phyloP scores from a whole-genome alignment of 2,329 filamentous ascomycete genomes.

The Hortaea werneckii region DNA sequence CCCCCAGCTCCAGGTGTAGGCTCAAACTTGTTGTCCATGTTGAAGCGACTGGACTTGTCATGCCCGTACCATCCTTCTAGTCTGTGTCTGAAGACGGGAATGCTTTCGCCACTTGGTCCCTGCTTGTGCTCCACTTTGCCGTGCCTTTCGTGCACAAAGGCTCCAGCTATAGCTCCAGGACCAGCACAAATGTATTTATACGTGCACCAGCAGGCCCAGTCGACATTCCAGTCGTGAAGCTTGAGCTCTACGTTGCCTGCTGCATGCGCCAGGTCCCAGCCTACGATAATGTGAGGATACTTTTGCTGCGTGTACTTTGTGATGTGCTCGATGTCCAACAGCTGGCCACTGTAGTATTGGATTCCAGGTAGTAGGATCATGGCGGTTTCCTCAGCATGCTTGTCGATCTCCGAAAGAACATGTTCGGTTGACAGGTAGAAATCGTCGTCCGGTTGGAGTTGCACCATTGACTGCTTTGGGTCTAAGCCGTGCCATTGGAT shows the following conservation, averaged over 20 bases:
- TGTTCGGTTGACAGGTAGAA: conserved; percentile 58
- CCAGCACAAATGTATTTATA: conserved; percentile 95
- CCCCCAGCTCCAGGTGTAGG: conserved; percentile 69
- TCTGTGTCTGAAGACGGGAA: conserved; percentile 49
- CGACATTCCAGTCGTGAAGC: conserved; percentile 81
- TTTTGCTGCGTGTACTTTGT: conserved; percentile 63
- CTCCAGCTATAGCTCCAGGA: conserved; percentile 67
- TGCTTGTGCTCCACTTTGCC: conserved; percentile 39
- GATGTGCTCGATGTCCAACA: conserved; percentile 72
- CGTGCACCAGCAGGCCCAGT: conserved; percentile 86
- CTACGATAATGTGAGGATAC: conserved; percentile 53
- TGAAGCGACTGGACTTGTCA: conserved; percentile 64
- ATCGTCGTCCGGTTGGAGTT: conserved; percentile 52
- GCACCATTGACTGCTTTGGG: conserved; percentile 58
- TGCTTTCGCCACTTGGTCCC: conserved; percentile 7
- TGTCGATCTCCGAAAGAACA: conserved; percentile 62
- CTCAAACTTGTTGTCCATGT: conserved; percentile 70
- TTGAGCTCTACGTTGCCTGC: conserved; percentile 71
- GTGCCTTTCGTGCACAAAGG: conserved; percentile 71
- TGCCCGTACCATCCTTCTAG: conserved; percentile 80
- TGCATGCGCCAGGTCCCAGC: conserved; percentile 83
- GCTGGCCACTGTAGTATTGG: conserved; percentile 85
- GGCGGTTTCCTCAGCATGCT: conserved; percentile 62
- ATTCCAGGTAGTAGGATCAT: conserved; percentile 74
- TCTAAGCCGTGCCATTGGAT: conserved; percentile 60